Evolutionary conservation across 2,329 filamentous ascomycete genomes (phyloP).

Genomic region (Colletotrichum sojae): DNA sequence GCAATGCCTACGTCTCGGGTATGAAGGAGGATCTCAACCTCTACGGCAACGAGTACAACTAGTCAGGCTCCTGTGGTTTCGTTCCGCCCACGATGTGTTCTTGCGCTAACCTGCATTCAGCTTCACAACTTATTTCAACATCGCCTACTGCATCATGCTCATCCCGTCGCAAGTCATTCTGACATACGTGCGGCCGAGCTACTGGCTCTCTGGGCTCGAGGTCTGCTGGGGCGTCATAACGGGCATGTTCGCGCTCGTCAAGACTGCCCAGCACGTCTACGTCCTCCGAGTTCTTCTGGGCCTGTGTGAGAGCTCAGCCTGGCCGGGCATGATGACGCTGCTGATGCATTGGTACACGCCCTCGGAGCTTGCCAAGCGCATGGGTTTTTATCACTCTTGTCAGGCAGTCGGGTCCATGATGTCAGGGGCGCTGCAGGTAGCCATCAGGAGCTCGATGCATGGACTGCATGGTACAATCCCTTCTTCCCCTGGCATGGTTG

Average conservation of each 20-base stretch:
- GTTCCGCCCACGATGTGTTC: not conserved
- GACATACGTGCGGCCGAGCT: conserved; percentile 47
- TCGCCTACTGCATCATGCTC: conserved; percentile 46
- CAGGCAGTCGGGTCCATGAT: conserved; percentile 69
- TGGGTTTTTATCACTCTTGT: conserved; percentile 63
- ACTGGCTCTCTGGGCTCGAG: conserved; percentile 48
- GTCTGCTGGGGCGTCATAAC: conserved; percentile 44
- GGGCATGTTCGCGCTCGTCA: conserved; percentile 36
- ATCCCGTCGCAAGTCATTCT: conserved; percentile 49
- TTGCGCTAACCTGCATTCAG: conserved; percentile 7
- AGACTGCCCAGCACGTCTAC: conserved; percentile 53
- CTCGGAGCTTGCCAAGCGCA: conserved; percentile 62
- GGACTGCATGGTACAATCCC: conserved; percentile 27
- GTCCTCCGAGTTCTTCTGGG: conserved; percentile 60
- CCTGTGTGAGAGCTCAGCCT: conserved; percentile 55
- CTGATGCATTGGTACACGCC: conserved; percentile 60
- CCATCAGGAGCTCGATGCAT: conserved; percentile 49
- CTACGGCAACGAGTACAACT: conserved; percentile 57
- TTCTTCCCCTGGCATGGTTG: not conserved
- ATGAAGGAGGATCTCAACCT: conserved; percentile 63
- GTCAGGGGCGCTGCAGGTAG: conserved; percentile 69
- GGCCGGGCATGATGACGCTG: conserved; percentile 48
- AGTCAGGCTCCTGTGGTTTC: conserved; percentile 1
- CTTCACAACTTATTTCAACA: conserved; percentile 44
- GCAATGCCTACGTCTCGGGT: conserved; percentile 63